Evolutionary conservation across 2,329 filamentous ascomycete species (phyloP).

Genomic region (Rhexocercosporidium sp.): DNA sequence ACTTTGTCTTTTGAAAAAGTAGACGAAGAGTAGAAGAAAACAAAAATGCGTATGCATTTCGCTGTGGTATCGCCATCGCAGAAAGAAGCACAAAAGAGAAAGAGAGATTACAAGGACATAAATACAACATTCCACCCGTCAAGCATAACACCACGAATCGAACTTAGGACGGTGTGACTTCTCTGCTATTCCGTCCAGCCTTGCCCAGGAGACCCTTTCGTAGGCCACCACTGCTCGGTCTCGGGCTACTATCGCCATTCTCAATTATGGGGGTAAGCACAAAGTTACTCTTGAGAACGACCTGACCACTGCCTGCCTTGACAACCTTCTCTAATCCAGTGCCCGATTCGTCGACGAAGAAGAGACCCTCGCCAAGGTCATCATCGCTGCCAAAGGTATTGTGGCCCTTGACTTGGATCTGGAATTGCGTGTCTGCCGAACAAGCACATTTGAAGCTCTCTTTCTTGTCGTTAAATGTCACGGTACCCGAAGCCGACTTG

Average conservation of each 20-base stretch:
- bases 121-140: background rate
- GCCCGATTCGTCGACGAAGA: conserved; percentile 86
- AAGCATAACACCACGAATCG: background rate
- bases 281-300: conserved; percentile 78
- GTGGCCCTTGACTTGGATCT: conserved; percentile 84
- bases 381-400: conserved; percentile 84
- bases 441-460: conserved; percentile 82
- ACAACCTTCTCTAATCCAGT: conserved; percentile 74
- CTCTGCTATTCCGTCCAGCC: conserved; percentile 46
- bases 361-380: conserved; percentile 82
- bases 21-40: background rate
- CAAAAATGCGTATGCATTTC: background rate
- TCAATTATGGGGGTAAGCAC: conserved; percentile 51
- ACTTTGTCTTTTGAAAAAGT: background rate
- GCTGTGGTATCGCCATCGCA: conserved; percentile 17
- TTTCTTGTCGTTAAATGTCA: conserved; percentile 66
- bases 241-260: conserved; percentile 48
- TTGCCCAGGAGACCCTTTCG: conserved; percentile 62
- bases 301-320: conserved; percentile 72
- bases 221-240: conserved; percentile 44
- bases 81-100: background rate
- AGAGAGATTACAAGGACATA: background rate
- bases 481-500: conserved; percentile 70
- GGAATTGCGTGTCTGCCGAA: conserved; percentile 83
- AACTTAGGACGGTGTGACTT: conserved; percentile 46